These are phyloP conservation scores for Coleophoma cylindrospora DNA, from an alignment of 2,329 filamentous ascomycete species.

Conservation along the genomic window DNA sequence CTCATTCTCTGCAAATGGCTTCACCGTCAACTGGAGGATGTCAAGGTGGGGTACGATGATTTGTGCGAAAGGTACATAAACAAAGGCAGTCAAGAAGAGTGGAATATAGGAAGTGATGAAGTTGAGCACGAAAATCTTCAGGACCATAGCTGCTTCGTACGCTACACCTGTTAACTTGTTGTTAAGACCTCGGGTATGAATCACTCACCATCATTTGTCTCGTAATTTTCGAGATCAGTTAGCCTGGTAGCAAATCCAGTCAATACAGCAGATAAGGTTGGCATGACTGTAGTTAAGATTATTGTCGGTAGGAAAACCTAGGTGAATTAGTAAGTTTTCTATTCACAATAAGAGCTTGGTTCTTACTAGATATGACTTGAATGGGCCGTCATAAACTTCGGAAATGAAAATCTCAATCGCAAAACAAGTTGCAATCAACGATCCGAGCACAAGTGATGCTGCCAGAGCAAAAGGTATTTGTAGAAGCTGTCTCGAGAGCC, in stretches of 20 bases:
- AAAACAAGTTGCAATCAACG: slow-evolving; percentile 81
- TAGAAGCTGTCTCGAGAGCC: slow-evolving; percentile 57
- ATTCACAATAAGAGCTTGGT: neutral
- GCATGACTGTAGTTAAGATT: slow-evolving; percentile 76
- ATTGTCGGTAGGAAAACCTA: slow-evolving; percentile 85
- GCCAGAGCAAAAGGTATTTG: slow-evolving; percentile 72
- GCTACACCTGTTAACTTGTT: slow-evolving; percentile 34
- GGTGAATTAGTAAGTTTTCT: slow-evolving; percentile 9
- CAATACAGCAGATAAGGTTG: slow-evolving; percentile 70
- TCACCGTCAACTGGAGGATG: slow-evolving; percentile 70
- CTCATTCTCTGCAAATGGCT: slow-evolving; percentile 70
- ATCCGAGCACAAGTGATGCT: slow-evolving; percentile 68
- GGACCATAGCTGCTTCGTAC: slow-evolving; percentile 77
- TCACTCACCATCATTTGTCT: slow-evolving; percentile 64
- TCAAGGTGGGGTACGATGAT: slow-evolving; percentile 82
- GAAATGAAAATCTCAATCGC: slow-evolving; percentile 94
- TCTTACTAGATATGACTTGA: slow-evolving; percentile 77
- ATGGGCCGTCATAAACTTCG: slow-evolving; percentile 84
- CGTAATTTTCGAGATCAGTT: slow-evolving; percentile 86
- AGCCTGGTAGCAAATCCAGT: slow-evolving; percentile 72
- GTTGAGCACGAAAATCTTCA: slow-evolving; percentile 93
- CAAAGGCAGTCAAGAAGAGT: slow-evolving; percentile 86
- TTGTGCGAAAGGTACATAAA: slow-evolving; percentile 88
- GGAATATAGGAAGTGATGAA: slow-evolving; percentile 95
- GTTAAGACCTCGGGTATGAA: neutral